Percentiles rank a stretch among this genome's conserved stretches.
phyloP scores from a whole-genome alignment of 192 early-diverging fungal species.

The Coemansia sp. region DNA sequence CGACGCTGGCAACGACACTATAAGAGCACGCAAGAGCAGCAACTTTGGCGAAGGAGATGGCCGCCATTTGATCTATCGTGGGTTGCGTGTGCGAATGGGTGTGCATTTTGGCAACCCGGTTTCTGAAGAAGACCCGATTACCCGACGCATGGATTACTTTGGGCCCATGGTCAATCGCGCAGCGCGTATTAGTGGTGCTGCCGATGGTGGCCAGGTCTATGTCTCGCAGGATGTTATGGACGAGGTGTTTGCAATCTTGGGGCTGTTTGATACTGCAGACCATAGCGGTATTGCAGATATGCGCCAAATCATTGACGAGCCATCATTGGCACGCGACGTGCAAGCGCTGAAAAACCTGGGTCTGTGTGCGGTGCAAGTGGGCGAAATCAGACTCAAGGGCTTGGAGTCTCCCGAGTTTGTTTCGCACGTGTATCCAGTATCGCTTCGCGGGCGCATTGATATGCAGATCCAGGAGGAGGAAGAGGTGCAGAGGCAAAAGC shows the following conservation, averaged over 20 bases:
- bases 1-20: slow-evolving; percentile 14
- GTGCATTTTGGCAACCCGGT: slow-evolving; percentile 87
- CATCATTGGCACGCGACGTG: slow-evolving; percentile 53
- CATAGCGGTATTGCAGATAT: slow-evolving; percentile 50
- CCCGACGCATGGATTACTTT: slow-evolving; percentile 94
- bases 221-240: slow-evolving; percentile 79
- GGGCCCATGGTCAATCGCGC: slow-evolving; percentile 91
- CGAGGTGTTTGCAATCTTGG: slow-evolving; percentile 54
- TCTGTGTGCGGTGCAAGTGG: slow-evolving; percentile 68
- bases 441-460: slow-evolving; percentile 50
- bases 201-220: slow-evolving; percentile 88
- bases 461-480: slow-evolving; percentile 49
- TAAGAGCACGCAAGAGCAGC: slow-evolving; percentile 14
- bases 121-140: slow-evolving; percentile 84
- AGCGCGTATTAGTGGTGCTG: slow-evolving; percentile 74
- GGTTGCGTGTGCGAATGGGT: slow-evolving; percentile 89
- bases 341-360: slow-evolving; percentile 66
- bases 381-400: slow-evolving; percentile 83
- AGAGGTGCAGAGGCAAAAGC: slow-evolving; percentile 24
- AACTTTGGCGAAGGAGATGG: slow-evolving; percentile 23
- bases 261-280: slow-evolving; percentile 51
- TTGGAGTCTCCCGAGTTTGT: slow-evolving; percentile 84
- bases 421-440: slow-evolving; percentile 63
- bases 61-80: slow-evolving; percentile 69
- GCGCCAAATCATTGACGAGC: slow-evolving; percentile 54